These are phyloP conservation scores for Coelastrella sp. DNA, from an alignment of 139 green algal genomes.

Conservation along the genomic window DNA sequence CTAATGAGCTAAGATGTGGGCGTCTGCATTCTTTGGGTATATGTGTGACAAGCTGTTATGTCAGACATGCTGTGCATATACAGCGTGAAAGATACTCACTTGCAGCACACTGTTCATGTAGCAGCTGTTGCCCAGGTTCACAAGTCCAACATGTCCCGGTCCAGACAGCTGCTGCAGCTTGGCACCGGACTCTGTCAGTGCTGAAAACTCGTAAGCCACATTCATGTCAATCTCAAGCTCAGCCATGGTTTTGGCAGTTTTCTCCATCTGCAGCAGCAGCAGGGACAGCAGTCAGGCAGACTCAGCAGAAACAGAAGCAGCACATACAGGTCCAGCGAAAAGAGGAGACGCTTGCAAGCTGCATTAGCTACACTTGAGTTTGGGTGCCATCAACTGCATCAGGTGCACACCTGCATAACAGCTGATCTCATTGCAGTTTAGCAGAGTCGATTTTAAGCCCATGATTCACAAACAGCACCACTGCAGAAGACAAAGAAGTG, in stretches of 20 bases:
- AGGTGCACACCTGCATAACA: no score
- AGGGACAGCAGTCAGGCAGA: background rate
- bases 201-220: constrained; percentile 86
- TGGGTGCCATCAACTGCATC: no score
- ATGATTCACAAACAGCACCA: background rate
- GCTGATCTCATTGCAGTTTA: no score
- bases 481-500: background rate
- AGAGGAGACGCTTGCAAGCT: no score
- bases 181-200: constrained; percentile 91
- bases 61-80: no score
- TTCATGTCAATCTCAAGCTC: constrained; percentile 83
- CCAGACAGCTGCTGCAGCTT: constrained; percentile 81
- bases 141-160: constrained; percentile 87
- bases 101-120: constrained; percentile 96
- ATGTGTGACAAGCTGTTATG: background rate
- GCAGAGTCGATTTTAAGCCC: background rate
- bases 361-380: no score
- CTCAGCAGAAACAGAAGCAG: background rate
- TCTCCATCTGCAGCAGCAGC: constrained; percentile 83
- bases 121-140: constrained; percentile 98
- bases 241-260: constrained; percentile 91
- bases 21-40: background rate
- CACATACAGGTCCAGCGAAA: background rate
- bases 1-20: background rate
- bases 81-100: constrained; percentile 39